Evolutionary conservation across 176 grass and related monocot species (phyloP).

Genomic region (Lolium rigidum): DNA sequence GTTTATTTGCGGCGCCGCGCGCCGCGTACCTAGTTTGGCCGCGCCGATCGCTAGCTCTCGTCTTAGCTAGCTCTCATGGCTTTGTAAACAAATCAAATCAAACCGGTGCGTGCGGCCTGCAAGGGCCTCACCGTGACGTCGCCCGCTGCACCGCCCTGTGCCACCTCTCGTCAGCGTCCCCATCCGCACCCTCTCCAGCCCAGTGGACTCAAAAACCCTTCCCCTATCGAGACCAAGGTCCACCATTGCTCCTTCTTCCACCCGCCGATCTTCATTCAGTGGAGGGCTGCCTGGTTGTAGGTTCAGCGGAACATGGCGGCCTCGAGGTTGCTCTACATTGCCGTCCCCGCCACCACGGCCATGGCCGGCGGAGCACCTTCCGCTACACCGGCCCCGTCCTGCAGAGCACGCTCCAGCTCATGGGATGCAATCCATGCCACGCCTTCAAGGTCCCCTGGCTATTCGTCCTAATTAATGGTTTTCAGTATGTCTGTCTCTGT

Average conservation of each 20-base stretch:
- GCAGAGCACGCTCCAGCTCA: background rate
- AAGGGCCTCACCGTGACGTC: no score
- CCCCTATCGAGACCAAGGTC: background rate
- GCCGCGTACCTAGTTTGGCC: no score
- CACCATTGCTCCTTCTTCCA: background rate
- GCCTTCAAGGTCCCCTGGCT: background rate
- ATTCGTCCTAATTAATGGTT: background rate
- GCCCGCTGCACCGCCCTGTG: background rate
- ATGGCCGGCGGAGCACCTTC: background rate
- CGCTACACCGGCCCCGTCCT: background rate
- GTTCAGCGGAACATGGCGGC: background rate
- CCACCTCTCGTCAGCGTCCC: constrained; percentile 4
- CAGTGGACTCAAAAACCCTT: background rate
- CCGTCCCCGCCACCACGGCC: background rate
- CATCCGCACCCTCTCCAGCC: background rate
- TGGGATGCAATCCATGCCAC: constrained; percentile 12
- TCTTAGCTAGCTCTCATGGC: no score
- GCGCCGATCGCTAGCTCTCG: no score
- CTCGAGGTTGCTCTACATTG: constrained; percentile 7
- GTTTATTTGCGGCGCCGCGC: no score
- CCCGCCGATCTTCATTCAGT: background rate
- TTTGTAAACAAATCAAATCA: no score
- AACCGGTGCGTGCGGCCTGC: no score
- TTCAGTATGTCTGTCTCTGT: background rate
- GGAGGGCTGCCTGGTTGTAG: background rate